Base-by-base conservation (phyloP, 345 rosid genomes). In the Citrus trifoliata region DNA sequence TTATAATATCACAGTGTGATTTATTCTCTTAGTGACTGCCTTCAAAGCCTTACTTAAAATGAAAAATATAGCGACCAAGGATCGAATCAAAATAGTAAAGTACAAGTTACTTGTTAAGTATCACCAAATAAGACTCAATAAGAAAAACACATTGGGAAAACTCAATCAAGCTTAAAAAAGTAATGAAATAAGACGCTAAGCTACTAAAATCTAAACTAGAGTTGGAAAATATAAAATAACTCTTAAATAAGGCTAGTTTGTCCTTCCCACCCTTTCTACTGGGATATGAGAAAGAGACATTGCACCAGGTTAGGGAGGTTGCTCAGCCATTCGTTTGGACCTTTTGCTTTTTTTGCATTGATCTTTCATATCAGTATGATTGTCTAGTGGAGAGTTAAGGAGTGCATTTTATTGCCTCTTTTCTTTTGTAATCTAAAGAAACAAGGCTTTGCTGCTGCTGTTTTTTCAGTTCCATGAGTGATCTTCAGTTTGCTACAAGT, bases 381-480 rank as follows among this genome's bases (percentile, higher is more conserved):
- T 14, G 55, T 73, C 61, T 7, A 37, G 51, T 37, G 30, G 33
- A 22, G 67, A 14, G 27, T 19, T 60, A 70, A 48, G 67, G 67
- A 38, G 48, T 73, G 53, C 56, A 42, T 74, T 60, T 51, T 30
- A 30, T 69, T 59, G 66, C 27, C 10, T 38, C n/a, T 2, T 74
- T 74, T 74, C 69, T 18, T 58, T 62, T 74, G 27, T 30, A 38
- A 14, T 40, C 46, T 38, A 19, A 61, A 7, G 19, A 74, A 62
- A 46, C 25, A 16, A 63, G 13, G 24, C 3, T 25, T 40, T 51
- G 25, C 24, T 63, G 60, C 30, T 74, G 42, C 30, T 19, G 40
- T 38, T 74, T 74, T 60, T 74, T n/a, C 76, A 60, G 35, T 60
- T 71, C 64, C n/a, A 18, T 74, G 56, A 62, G n/a, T 74, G 35